These are phyloP conservation scores for Leccinum variabile DNA, from an alignment of 1,284 basidiomycete genomes.

Conservation along the genomic window DNA sequence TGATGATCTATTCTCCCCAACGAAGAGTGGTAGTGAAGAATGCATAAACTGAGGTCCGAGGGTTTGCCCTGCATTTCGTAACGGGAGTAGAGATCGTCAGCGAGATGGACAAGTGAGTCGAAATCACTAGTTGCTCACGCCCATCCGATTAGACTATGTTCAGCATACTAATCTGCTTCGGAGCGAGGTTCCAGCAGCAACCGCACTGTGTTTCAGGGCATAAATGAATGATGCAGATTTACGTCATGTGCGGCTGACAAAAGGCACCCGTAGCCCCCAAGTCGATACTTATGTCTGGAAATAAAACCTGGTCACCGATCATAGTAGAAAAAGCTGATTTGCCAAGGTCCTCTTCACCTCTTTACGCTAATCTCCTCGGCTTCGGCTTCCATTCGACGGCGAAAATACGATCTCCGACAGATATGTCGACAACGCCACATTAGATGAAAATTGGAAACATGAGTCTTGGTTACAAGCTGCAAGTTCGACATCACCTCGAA, in stretches of 20 bases:
- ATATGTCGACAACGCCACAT: not conserved
- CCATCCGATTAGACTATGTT: conserved; percentile 18
- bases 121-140: conserved; percentile 24
- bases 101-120: conserved; percentile 27
- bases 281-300: conserved; percentile 6
- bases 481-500: not conserved
- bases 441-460: not conserved
- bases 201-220: conserved; percentile 14
- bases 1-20: conserved; percentile 22
- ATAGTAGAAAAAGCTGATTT: not conserved
- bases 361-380: not conserved
- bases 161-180: not conserved
- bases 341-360: not conserved
- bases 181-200: not conserved
- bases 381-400: not conserved
- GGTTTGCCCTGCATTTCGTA: conserved; percentile 19
- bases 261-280: not conserved
- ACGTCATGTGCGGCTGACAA: conserved; percentile 15
- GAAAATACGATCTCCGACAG: not conserved
- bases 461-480: not conserved
- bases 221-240: conserved; percentile 4
- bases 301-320: not conserved
- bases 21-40: conserved; percentile 31
- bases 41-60: conserved; percentile 28
- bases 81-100: conserved; percentile 26